Evolutionary conservation across 1,284 basidiomycete genomes (phyloP).

Genomic region (Takashimella koratensis): DNA sequence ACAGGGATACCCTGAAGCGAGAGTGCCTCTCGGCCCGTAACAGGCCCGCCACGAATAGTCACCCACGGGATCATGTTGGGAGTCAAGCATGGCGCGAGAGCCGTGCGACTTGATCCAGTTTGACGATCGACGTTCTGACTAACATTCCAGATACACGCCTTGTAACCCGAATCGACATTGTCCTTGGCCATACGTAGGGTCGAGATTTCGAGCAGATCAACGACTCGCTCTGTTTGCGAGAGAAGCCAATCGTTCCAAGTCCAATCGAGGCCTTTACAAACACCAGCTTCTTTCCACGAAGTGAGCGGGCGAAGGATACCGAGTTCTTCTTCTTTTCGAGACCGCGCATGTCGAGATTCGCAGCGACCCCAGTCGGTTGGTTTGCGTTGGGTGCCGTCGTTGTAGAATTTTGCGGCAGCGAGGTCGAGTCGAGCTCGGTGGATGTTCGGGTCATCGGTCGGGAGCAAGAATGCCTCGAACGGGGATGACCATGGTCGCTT

Average conservation of each 20-base stretch:
- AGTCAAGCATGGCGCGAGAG: slow-evolving; percentile 86
- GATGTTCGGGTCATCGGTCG: slow-evolving; percentile 84
- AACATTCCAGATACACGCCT: slow-evolving; percentile 96
- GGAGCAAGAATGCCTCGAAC: slow-evolving; percentile 85
- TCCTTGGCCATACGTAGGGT: slow-evolving; percentile 74
- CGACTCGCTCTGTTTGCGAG: slow-evolving; percentile 86
- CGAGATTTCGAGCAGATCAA: slow-evolving; percentile 90
- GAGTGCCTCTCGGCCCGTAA: slow-evolving; percentile 87
- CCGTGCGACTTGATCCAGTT: slow-evolving; percentile 71
- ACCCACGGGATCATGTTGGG: slow-evolving; percentile 96
- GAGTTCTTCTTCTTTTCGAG: slow-evolving; percentile 75
- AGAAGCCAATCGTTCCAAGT: slow-evolving; percentile 92
- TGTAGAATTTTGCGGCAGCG: slow-evolving; percentile 51
- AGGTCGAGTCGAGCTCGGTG: slow-evolving; percentile 82
- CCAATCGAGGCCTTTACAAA: slow-evolving; percentile 81
- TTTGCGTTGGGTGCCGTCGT: slow-evolving; percentile 54
- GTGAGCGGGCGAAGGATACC: slow-evolving; percentile 83
- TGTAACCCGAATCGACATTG: slow-evolving; percentile 71
- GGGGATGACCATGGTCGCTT: slow-evolving; percentile 82
- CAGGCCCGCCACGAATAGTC: slow-evolving; percentile 92
- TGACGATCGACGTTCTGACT: slow-evolving; percentile 93
- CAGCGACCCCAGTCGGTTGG: slow-evolving; percentile 81
- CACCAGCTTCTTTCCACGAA: slow-evolving; percentile 88
- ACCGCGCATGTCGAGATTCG: slow-evolving; percentile 84
- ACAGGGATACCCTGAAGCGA: slow-evolving; percentile 91